These are phyloP conservation scores for Alternaria sp. DNA, from an alignment of 2,329 filamentous ascomycete species.

Conservation along the genomic window DNA sequence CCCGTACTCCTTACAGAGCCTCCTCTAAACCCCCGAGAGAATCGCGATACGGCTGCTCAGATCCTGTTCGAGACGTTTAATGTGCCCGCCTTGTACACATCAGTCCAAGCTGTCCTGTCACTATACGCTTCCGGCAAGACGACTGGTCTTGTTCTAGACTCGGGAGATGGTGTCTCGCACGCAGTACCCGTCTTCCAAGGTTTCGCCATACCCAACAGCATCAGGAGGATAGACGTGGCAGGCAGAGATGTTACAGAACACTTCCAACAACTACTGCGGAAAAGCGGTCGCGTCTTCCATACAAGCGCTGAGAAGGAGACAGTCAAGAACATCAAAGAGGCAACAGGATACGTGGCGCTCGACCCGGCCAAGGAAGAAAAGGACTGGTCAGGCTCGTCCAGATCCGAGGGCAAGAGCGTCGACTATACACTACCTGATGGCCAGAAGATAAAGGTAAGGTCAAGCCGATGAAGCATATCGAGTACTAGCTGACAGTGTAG, in stretches of 20 bases:
- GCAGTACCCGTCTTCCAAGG: slow-evolving; percentile 98
- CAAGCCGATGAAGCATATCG: slow-evolving; percentile 11
- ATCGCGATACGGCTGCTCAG: slow-evolving; percentile 95
- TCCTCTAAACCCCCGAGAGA: slow-evolving; percentile 91
- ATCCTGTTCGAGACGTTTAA: slow-evolving; percentile 99
- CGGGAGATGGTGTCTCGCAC: slow-evolving; percentile 95
- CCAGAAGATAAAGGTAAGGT: slow-evolving; percentile 82
- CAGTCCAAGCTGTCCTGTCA: slow-evolving; percentile 95
- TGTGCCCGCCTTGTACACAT: slow-evolving; percentile 93
- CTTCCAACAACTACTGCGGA: slow-evolving; percentile 87
- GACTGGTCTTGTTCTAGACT: slow-evolving; percentile 93
- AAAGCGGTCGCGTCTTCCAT: slow-evolving; percentile 93
- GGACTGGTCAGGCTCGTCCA: slow-evolving; percentile 82
- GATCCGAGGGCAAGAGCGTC: slow-evolving; percentile 78
- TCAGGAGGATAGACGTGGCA: slow-evolving; percentile 93
- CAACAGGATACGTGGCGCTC: slow-evolving; percentile 86
- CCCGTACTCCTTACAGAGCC: slow-evolving; percentile 96
- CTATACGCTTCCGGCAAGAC: slow-evolving; percentile 95
- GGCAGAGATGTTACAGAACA: slow-evolving; percentile 96
- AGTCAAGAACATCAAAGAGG: slow-evolving; percentile 97
- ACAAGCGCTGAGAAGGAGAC: slow-evolving; percentile 99
- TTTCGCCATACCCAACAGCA: slow-evolving; percentile 95
- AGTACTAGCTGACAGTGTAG: slow-evolving; percentile 56
- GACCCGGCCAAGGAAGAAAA: slow-evolving; percentile 96
- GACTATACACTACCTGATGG: slow-evolving; percentile 94